phyloP scores from a whole-genome alignment of 169 alveolate genomes.

The Neospora caninum region DNA sequence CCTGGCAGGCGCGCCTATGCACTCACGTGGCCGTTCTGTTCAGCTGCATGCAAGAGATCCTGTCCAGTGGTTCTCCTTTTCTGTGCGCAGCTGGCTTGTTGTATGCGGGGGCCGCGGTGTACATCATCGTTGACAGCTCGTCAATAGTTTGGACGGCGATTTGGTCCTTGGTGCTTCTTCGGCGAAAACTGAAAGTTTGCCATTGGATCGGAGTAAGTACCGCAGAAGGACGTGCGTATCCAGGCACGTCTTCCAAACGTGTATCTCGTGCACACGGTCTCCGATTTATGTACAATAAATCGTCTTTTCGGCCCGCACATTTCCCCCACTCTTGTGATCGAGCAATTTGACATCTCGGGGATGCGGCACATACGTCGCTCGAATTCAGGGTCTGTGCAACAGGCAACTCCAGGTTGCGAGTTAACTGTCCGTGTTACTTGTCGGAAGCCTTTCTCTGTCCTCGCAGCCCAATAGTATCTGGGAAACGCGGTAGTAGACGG shows the following conservation, averaged over 20 bases:
- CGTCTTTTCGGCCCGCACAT: not conserved
- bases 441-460: no score
- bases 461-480: no score
- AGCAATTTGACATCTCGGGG: not conserved
- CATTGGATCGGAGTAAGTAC: constrained; percentile 69
- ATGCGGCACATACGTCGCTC: no score
- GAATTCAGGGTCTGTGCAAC: no score
- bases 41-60: no score
- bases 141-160: constrained; percentile 77
- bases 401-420: no score
- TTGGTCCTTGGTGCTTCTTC: constrained; percentile 72
- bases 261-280: no score
- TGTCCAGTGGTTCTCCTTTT: not conserved
- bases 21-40: no score
- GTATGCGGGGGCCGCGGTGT: constrained; percentile 77
- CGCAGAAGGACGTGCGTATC: not conserved
- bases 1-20: no score
- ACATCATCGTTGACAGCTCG: constrained; percentile 75
- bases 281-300: not conserved
- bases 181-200: constrained; percentile 47
- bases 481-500: no score
- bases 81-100: constrained; percentile 69
- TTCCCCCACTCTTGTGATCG: not conserved
- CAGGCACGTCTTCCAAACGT: not conserved
- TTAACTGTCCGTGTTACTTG: no score